Evolutionary conservation across 495 filamentous ascomycete genomes (phyloP).

Genomic region (Penicillium longicatenatum): DNA sequence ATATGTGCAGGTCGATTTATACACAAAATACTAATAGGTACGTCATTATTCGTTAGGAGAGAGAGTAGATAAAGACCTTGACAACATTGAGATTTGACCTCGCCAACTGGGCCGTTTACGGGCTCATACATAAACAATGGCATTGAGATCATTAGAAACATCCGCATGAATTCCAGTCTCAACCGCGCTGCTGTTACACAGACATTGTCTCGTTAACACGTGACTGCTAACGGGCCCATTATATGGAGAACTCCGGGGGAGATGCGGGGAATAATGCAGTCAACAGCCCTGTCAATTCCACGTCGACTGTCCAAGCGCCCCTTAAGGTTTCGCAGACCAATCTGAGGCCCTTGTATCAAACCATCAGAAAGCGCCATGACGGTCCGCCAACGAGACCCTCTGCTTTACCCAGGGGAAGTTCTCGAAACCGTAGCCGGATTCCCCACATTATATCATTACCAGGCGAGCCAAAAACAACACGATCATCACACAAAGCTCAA

Average conservation of each 20-base stretch:
- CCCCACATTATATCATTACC: slow-evolving; percentile 26
- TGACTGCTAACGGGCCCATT: background rate
- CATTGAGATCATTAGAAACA: too few relatives aligned
- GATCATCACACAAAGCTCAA: background rate
- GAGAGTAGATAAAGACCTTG: too few relatives aligned
- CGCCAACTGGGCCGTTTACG: too few relatives aligned
- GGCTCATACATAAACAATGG: too few relatives aligned
- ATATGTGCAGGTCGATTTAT: too few relatives aligned
- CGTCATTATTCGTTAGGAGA: too few relatives aligned
- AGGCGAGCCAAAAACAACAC: slow-evolving; percentile 4
- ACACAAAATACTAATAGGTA: too few relatives aligned
- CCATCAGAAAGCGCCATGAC: background rate
- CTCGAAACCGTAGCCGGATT: slow-evolving; percentile 21
- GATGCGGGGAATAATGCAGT: background rate
- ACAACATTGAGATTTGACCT: too few relatives aligned
- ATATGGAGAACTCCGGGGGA: background rate
- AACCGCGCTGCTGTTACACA: background rate
- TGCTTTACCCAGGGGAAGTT: slow-evolving; percentile 22
- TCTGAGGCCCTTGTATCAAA: background rate
- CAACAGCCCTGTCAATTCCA: background rate
- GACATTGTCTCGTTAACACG: background rate
- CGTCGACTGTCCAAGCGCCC: background rate
- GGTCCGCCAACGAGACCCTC: background rate
- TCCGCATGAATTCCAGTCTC: too few relatives aligned
- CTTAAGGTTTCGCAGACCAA: background rate